phyloP scores from a whole-genome alignment of 768 basidiomycete species.

The Trametes maxima region DNA sequence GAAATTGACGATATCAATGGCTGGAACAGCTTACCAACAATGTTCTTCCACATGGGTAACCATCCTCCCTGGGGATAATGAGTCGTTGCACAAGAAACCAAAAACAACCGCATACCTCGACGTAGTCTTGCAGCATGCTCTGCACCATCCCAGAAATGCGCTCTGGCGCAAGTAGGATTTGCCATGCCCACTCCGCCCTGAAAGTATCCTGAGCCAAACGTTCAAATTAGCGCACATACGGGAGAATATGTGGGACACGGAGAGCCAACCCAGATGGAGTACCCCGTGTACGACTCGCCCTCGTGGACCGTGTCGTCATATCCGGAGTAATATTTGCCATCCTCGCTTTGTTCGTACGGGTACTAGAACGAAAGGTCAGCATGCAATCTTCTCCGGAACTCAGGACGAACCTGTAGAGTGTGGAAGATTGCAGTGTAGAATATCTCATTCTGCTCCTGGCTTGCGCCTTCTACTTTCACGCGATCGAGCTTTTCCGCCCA shows the following conservation, averaged over 20 bases:
- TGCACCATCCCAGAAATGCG: slow-evolving; percentile 73
- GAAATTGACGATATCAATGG: neutral
- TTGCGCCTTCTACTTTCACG: slow-evolving; percentile 39
- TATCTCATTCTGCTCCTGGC: slow-evolving; percentile 34
- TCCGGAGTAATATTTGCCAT: slow-evolving; percentile 71
- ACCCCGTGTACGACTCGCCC: slow-evolving; percentile 76
- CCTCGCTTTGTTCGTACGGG: slow-evolving; percentile 75
- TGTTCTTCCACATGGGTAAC: slow-evolving; percentile 92
- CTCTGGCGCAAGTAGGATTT: slow-evolving; percentile 76
- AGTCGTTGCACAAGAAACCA: neutral
- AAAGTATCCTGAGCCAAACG: slow-evolving; percentile 63
- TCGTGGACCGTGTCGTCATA: slow-evolving; percentile 68
- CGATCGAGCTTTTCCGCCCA: slow-evolving; percentile 47
- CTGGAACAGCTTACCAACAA: slow-evolving; percentile 50
- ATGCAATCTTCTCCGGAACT: neutral
- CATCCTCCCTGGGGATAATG: slow-evolving; percentile 58
- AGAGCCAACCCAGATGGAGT: slow-evolving; percentile 70
- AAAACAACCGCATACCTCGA: slow-evolving; percentile 44
- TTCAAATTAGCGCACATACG: neutral
- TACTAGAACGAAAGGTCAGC: slow-evolving; percentile 46
- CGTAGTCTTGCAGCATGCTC: slow-evolving; percentile 81
- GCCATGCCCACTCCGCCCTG: slow-evolving; percentile 79
- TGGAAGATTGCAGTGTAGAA: slow-evolving; percentile 67
- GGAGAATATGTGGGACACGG: neutral
- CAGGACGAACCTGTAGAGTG: slow-evolving; percentile 51